Base-by-base conservation (phyloP, 805 yeast genomes). In the Kuraishia ogatae region DNA sequence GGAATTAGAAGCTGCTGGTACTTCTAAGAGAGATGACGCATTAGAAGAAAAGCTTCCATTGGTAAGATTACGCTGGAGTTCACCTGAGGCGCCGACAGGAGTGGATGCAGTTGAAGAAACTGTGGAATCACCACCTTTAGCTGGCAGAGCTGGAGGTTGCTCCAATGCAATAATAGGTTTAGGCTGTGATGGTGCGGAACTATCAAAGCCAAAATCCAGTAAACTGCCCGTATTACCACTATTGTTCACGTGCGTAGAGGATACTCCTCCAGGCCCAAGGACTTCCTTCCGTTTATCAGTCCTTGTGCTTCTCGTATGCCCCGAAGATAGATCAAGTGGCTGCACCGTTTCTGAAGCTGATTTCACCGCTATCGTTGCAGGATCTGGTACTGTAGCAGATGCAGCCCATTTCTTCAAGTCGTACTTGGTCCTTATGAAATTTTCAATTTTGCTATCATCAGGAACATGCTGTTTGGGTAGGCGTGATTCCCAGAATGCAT, bases 371-470 rank as follows among this genome's bases (percentile, higher is more conserved):
- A 77, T 62, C 4, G 78, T 61, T 58, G 73, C 65, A 2, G 93
- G 90, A 61, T 85, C 84, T 1, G 92, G 90, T 19, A 84, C 67
- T 11, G 67, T 65, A 3, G 73, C 28, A n/a, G 83, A 73, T 10
- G 76, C 71, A 1, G 79, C 83, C 99, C 99, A 94, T 64, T 92
- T 87, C 70, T 85, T 89, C 72, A 86, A 67, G 61, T 91, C 97
- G 68, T 94, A 94, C 69, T 94, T 94, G 11, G 96, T 91, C 62
- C 94, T 79, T 55, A 94, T 91, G 69, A 91, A 94, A 68, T 87
- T 90, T 60, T 87, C 96, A 62, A 94, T 82, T 70, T 91, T 90
- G 62, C 86, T 73, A 23, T 85, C 89, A 67, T 91, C 91, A 10
- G 97, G 97, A 23, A 82, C 75, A 66, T 92, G 85, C 47, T 74